Conservation (phyloP, 257 asterid species). For the Przewalskia tangutica region DNA sequence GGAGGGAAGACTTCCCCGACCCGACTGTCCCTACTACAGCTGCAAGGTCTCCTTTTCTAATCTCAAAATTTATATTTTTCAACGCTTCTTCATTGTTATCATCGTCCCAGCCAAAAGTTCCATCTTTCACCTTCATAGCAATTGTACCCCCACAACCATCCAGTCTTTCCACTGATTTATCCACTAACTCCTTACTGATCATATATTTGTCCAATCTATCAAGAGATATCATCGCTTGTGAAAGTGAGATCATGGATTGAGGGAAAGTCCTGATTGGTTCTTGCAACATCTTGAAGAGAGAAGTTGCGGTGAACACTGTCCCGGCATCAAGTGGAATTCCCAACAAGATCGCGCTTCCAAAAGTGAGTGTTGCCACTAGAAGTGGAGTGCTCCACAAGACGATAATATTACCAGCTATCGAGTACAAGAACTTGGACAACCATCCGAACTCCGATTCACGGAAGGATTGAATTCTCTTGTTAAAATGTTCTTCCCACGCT, state of each 20-base stretch:
- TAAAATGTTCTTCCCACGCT: conserved; percentile 95
- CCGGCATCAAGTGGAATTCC: conserved; percentile 66
- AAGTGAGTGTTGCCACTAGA: conserved; percentile 55
- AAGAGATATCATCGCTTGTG: conserved; percentile 81
- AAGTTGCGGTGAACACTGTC: conserved; percentile 71
- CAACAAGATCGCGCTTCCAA: conserved; percentile 55
- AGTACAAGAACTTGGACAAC: conserved; percentile 64
- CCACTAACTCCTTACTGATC: conserved; percentile 71
- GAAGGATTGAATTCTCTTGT: conserved; percentile 60
- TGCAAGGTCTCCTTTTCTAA: conserved; percentile 63
- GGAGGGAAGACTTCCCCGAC: conserved; percentile 86
- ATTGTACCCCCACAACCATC: conserved; percentile 43
- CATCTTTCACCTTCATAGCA: conserved; percentile 64
- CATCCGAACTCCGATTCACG: conserved; percentile 58
- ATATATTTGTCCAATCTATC: conserved; percentile 71
- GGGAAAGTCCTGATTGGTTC: conserved; percentile 89
- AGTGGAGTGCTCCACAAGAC: conserved; percentile 82
- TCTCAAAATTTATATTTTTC: conserved; percentile 39
- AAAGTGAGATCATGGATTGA: conserved; percentile 82
- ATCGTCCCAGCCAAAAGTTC: conserved; percentile 81
- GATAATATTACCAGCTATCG: conserved; percentile 47
- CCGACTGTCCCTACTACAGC: conserved; percentile 96
- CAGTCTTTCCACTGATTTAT: conserved; percentile 54
- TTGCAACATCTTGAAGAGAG: conserved; percentile 68
- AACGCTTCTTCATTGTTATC: conserved; percentile 47